A percentile compares a stretch with the other conserved stretches of the same genome.
Conservation (phyloP, 2,329 filamentous ascomycete species). For the Plenodomus biglobosus region DNA sequence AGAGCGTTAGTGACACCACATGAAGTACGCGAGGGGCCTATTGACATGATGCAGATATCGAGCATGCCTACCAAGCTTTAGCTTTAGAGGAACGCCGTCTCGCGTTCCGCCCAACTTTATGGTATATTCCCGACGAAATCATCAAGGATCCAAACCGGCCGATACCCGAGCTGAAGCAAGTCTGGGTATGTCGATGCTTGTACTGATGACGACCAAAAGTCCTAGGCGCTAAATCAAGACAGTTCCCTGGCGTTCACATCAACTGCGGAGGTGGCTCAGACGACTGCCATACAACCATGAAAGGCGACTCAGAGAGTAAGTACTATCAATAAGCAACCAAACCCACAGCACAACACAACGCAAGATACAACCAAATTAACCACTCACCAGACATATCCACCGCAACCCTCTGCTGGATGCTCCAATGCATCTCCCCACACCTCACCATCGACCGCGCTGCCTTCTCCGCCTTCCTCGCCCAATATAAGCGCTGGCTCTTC, state of each 20-base stretch:
- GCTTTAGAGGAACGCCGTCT: constrained; percentile 56
- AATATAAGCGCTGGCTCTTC: constrained; percentile 43
- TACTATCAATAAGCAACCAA: background rate
- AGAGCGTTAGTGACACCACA: constrained; percentile 26
- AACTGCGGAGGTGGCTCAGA: constrained; percentile 53
- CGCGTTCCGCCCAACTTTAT: constrained; percentile 57
- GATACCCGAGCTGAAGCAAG: constrained; percentile 50
- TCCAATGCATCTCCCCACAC: constrained; percentile 52
- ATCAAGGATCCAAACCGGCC: constrained; percentile 22
- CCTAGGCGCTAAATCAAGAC: background rate
- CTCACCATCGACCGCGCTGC: constrained; percentile 50
- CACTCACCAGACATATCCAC: constrained; percentile 44
- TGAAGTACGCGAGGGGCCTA: constrained; percentile 2
- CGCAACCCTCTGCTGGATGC: constrained; percentile 59
- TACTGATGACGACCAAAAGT: too few species aligned
- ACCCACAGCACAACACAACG: too few species aligned
- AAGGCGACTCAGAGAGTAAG: constrained; percentile 40
- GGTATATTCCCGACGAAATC: constrained; percentile 47
- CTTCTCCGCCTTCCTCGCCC: constrained; percentile 45
- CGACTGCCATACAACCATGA: constrained; percentile 33
- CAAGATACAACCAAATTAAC: constrained; percentile 4
- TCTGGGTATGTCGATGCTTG: constrained; percentile 45
- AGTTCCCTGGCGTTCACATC: constrained; percentile 55
- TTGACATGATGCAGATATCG: constrained; percentile 45
- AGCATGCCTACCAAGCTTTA: constrained; percentile 58